Percentiles rank a stretch among this genome's conserved stretches.
Conservation (phyloP, 345 rosid genomes). For the Populus simonii region DNA sequence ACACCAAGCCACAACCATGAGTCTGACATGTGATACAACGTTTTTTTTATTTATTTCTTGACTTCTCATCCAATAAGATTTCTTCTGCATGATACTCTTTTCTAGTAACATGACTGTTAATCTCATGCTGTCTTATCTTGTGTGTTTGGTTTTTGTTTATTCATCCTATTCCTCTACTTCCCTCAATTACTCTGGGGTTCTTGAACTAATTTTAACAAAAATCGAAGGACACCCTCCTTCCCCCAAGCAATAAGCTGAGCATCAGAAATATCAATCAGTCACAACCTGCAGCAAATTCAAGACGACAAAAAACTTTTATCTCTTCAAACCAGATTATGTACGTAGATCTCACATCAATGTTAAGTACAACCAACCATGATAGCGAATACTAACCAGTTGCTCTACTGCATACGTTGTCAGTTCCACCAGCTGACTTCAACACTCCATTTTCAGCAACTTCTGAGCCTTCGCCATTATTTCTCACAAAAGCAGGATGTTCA, state of each 20-base stretch:
- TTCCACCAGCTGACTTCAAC: slow-evolving; percentile 18
- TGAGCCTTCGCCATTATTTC: slow-evolving; percentile 24
- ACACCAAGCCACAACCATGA: no score
- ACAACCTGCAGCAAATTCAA: slow-evolving; percentile 26
- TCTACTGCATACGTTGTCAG: slow-evolving; percentile 17
- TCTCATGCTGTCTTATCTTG: no score
- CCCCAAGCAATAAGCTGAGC: not conserved
- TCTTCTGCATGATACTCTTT: no score
- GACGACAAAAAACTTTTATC: not conserved
- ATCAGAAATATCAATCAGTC: slow-evolving; percentile 14
- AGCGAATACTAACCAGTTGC: slow-evolving; percentile 13
- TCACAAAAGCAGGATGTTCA: slow-evolving; percentile 25
- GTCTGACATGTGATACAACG: no score
- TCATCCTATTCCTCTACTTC: no score
- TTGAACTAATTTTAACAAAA: no score
- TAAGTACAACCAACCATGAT: not conserved
- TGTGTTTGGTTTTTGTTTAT: no score
- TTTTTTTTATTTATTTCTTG: no score
- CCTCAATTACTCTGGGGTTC: no score
- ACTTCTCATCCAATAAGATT: no score
- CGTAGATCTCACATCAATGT: not conserved
- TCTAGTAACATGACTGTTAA: no score
- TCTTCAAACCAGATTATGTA: not conserved
- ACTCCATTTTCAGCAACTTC: slow-evolving; percentile 23
- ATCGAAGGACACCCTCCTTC: no score